Conservation (phyloP, 345 rosid genomes). For the Streptanthus diversifolius region DNA sequence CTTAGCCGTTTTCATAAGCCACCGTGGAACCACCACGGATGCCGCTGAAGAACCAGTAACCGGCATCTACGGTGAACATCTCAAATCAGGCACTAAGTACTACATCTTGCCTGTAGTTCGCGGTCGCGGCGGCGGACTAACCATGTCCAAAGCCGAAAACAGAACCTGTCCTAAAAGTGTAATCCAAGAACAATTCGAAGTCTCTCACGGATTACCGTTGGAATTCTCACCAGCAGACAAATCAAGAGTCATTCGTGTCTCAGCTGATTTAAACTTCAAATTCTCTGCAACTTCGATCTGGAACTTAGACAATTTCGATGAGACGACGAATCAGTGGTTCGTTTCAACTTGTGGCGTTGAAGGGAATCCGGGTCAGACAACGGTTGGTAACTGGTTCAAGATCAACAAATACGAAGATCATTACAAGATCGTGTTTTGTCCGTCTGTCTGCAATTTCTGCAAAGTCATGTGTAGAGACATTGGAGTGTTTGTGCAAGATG, state of each 20-base stretch:
- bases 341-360: slow-evolving; percentile 51
- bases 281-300: slow-evolving; percentile 45
- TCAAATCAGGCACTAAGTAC: slow-evolving; percentile 11
- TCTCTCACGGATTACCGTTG: slow-evolving; percentile 29
- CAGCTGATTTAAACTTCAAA: slow-evolving; percentile 40
- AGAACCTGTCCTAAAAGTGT: slow-evolving; percentile 26
- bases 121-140: slow-evolving; percentile 34
- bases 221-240: slow-evolving; percentile 21
- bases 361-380: slow-evolving; percentile 54
- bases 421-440: slow-evolving; percentile 65
- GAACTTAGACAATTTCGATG: slow-evolving; percentile 43
- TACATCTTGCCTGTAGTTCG: slow-evolving; percentile 36
- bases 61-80: slow-evolving; percentile 11
- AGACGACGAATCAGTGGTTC: slow-evolving; percentile 37
- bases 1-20: slow-evolving; percentile 9
- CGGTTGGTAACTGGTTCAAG: slow-evolving; percentile 58
- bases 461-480: slow-evolving; percentile 52
- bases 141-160: slow-evolving; percentile 13
- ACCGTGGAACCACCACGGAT: slow-evolving; percentile 13
- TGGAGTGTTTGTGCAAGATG: slow-evolving; percentile 48
- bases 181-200: slow-evolving; percentile 23
- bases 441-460: slow-evolving; percentile 54
- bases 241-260: slow-evolving; percentile 21
- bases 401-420: slow-evolving; percentile 43
- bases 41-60: slow-evolving; percentile 17